These are phyloP conservation scores for Ampelomyces quisqualis DNA, from an alignment of 2,329 filamentous ascomycete species.

Conservation along the genomic window DNA sequence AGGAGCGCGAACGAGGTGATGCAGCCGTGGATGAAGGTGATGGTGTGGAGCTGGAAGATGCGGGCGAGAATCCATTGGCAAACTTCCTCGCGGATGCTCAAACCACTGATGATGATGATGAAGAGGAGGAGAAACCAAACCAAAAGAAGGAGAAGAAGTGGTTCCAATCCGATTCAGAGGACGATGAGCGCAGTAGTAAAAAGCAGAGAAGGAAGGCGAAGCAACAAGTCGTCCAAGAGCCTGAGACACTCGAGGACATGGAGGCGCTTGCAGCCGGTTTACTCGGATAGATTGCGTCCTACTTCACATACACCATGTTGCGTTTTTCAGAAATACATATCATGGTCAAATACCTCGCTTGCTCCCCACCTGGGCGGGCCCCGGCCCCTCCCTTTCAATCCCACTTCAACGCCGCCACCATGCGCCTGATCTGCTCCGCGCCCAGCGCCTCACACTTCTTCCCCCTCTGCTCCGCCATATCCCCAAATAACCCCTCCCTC, in stretches of 20 bases:
- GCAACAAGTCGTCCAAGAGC: constrained; percentile 66
- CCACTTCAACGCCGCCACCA: too few species aligned
- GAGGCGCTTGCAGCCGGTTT: constrained; percentile 74
- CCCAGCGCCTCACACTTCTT: too few species aligned
- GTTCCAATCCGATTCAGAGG: constrained; percentile 68
- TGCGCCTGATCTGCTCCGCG: too few species aligned
- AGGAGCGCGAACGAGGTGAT: constrained; percentile 62
- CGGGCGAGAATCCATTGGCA: constrained; percentile 44
- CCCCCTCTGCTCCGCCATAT: too few species aligned
- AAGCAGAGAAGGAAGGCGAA: constrained; percentile 51
- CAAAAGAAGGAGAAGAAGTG: constrained; percentile 72
- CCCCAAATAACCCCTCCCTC: too few species aligned
- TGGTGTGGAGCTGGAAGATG: constrained; percentile 35
- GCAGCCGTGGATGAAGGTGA: constrained; percentile 25
- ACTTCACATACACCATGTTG: too few species aligned
- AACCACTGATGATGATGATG: constrained; percentile 43
- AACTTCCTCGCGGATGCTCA: constrained; percentile 48
- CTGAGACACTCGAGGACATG: constrained; percentile 76
- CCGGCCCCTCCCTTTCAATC: too few species aligned
- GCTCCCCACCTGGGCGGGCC: too few species aligned
- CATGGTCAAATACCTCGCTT: too few species aligned
- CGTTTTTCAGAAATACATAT: too few species aligned
- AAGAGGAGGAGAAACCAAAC: constrained; percentile 50
- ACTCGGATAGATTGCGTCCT: constrained; percentile 53
- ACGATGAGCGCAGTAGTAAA: constrained; percentile 46